Percentiles rank a stretch among this genome's conserved stretches.
Evolutionary conservation across 306 rosid genomes (phyloP).

Genomic region (Quillaja saponaria): DNA sequence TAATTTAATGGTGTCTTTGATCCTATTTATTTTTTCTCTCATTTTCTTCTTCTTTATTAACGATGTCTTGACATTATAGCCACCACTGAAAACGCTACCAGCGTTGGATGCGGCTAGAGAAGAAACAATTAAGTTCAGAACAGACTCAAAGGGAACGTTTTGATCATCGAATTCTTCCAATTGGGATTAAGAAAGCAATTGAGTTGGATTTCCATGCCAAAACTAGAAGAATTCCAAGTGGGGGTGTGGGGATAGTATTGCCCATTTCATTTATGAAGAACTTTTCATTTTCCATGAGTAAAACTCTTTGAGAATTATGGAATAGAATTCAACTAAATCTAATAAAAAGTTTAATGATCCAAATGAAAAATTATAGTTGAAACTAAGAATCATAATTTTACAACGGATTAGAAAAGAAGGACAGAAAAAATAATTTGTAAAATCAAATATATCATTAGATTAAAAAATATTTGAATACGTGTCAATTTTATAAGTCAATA

Average conservation of each 20-base stretch:
- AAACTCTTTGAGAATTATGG: neutral
- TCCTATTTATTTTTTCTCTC: no score
- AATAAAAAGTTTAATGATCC: constrained; percentile 15
- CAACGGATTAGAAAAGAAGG: neutral
- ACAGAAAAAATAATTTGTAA: neutral
- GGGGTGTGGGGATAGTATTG: neutral
- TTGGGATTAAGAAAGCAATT: constrained; percentile 37
- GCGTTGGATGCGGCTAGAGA: constrained; percentile 52
- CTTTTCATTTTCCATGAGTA: constrained; percentile 28
- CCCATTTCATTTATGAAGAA: no score
- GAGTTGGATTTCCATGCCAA: constrained; percentile 42
- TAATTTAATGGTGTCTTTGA: no score
- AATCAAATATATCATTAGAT: no score
- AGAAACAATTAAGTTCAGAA: constrained; percentile 56
- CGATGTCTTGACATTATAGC: constrained; percentile 35
- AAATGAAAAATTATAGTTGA: constrained; percentile 22
- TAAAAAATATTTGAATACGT: no score
- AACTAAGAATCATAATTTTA: constrained; percentile 12
- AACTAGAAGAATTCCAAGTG: constrained; percentile 37
- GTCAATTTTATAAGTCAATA: no score
- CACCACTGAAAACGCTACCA: constrained; percentile 18
- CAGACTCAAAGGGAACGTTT: constrained; percentile 60
- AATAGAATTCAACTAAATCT: constrained; percentile 8
- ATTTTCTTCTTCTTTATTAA: no score
- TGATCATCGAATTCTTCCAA: constrained; percentile 55